These are phyloP conservation scores for Plasmodium berghei DNA, from an alignment of 169 alveolate species.

Conservation along the genomic window DNA sequence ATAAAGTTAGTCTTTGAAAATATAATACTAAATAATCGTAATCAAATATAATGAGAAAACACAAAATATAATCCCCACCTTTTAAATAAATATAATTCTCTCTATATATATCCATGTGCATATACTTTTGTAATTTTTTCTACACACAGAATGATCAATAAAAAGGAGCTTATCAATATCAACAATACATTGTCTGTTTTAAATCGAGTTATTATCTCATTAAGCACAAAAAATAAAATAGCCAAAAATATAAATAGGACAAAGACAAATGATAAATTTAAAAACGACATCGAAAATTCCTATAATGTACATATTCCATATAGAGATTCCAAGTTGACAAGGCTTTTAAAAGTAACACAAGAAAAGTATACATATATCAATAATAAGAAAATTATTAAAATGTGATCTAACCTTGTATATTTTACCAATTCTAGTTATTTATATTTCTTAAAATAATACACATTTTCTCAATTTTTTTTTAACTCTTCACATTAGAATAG, in stretches of 20 bases:
- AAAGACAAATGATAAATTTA: constrained; percentile 22
- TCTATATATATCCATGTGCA: background rate
- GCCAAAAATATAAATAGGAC: constrained; percentile 27
- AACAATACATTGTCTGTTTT: constrained; percentile 65
- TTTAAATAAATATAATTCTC: background rate
- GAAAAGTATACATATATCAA: background rate
- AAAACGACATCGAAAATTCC: constrained; percentile 6
- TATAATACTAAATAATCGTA: too few relatives aligned
- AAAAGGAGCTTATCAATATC: constrained; percentile 69
- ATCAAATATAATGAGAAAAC: too few relatives aligned
- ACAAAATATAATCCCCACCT: too few relatives aligned
- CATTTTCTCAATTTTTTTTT: too few relatives aligned
- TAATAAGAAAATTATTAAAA: background rate
- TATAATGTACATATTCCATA: constrained; percentile 53
- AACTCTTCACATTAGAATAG: constrained; percentile 27
- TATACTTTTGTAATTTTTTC: background rate
- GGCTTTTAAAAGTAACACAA: constrained; percentile 45
- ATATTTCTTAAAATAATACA: too few relatives aligned
- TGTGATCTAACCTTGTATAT: background rate
- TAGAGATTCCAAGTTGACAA: constrained; percentile 70
- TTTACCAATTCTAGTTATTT: too few relatives aligned
- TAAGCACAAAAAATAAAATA: constrained; percentile 57
- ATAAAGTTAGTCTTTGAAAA: constrained; percentile 44
- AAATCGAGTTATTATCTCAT: constrained; percentile 58
- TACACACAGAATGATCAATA: constrained; percentile 33